Evolutionary conservation across 257 asterid species (phyloP), one percentile per base, ranked within the genome.

Genomic region (Solanum sejunctum): DNA sequence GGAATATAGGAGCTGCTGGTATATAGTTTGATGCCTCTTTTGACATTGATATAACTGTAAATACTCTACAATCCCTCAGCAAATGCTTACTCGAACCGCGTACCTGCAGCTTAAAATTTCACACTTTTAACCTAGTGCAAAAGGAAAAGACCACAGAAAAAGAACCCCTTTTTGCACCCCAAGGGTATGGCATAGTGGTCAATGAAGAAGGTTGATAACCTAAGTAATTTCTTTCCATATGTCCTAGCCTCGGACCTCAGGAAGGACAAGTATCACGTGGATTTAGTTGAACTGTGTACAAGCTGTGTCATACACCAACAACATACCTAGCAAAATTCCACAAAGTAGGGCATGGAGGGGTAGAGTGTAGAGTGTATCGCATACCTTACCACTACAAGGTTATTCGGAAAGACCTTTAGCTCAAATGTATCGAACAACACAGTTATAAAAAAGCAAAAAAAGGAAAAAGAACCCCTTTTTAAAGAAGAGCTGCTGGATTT

Each of bases 1-100:
- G 87, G 61, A 93, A 86, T 52, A 95, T 94, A 0, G 98, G 99
- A 86, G 98, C 99, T 83, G 97, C 97, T 17, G 99, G 95, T 55
- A 95, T 95, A 92, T 91, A 90, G 60, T 81, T 87, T 7, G 97
- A 88, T 80, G 87, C 90, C 77, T 91, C 94, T 78, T 89, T 89
- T 39, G 87, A 81, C 43, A 69, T 88, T 20, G 93, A 87, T 61
- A 88, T 85, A 55, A 87, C 86, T n/a, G 98, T 91, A 85, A 88
- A 82, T 66, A 91, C 87, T 89, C 85, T 91, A 63, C 87, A 84
- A 17, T 83, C 86, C 87, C 88, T 88, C 85, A 88, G 82, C 55
- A 70, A 70, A 70, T 8, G 3, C 75, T 83, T 84, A 7, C 86
- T 80, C 49, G 83, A 52, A 79, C 87, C 85, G 80, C n/a, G 49